phyloP scores from a whole-genome alignment of 1,284 basidiomycete species.

The Uromyces viciae-fabae region DNA sequence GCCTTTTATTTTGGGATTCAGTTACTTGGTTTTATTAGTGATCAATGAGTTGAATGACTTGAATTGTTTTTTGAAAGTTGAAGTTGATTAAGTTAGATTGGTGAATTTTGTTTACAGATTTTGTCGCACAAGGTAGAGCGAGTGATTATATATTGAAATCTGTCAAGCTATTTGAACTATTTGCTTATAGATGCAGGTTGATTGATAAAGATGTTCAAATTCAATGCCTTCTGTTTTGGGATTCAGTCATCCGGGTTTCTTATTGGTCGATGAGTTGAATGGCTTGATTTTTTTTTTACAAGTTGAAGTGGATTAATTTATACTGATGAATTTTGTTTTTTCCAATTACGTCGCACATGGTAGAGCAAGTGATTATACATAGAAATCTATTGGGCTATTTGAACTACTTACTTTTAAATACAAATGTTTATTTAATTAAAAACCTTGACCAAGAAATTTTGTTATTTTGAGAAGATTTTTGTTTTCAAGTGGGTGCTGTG shows the following conservation, averaged over 20 bases:
- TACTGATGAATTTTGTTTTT: no score
- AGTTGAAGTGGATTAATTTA: slow-evolving; percentile 20
- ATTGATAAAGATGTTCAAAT: slow-evolving; percentile 64
- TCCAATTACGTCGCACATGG: slow-evolving; percentile 42
- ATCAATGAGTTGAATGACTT: background rate
- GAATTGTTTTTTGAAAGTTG: background rate
- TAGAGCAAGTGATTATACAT: slow-evolving; percentile 37
- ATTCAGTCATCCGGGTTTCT: background rate
- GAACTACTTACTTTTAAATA: no score
- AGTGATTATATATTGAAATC: slow-evolving; percentile 38
- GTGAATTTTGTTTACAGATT: slow-evolving; percentile 46
- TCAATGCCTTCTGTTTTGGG: background rate
- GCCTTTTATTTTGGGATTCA: background rate
- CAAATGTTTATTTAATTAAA: slow-evolving; percentile 51
- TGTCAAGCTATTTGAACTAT: no score
- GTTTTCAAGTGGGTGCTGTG: slow-evolving; percentile 7
- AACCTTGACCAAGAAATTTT: no score
- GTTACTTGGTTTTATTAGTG: background rate
- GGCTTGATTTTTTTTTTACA: background rate
- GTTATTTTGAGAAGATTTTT: slow-evolving; percentile 50
- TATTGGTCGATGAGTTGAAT: background rate
- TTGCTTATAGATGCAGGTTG: slow-evolving; percentile 36
- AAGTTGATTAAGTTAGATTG: slow-evolving; percentile 29
- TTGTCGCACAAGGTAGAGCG: slow-evolving; percentile 34
- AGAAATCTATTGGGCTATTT: no score